Evolutionary conservation across 371 early-diverging fungal genomes (phyloP).

Genomic region (Nosema muscidifuracis): DNA sequence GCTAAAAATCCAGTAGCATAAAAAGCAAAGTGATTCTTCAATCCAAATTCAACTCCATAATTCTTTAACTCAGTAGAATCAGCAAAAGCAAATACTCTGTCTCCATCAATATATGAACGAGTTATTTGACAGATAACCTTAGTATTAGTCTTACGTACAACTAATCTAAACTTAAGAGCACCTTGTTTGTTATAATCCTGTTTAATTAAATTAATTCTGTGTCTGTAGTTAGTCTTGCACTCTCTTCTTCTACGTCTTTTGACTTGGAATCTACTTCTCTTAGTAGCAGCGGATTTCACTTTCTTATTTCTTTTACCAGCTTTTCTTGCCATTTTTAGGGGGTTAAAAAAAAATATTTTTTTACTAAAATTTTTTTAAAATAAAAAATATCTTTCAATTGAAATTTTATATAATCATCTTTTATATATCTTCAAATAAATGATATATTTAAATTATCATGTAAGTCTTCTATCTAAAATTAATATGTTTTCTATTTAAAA

Average conservation of each 20-base stretch:
- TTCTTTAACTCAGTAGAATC: constrained; percentile 93
- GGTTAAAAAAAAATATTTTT: constrained; percentile 12
- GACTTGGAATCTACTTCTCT: constrained; percentile 64
- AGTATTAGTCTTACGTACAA: constrained; percentile 97
- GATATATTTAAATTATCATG: too few relatives aligned
- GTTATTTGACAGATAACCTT: constrained; percentile 94
- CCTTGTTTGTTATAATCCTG: constrained; percentile 99
- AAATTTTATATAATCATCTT: too few relatives aligned
- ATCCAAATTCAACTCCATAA: constrained; percentile 95
- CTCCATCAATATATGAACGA: constrained; percentile 95
- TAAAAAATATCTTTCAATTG: too few relatives aligned
- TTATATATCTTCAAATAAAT: too few relatives aligned
- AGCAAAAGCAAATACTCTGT: constrained; percentile 88
- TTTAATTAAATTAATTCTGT: constrained; percentile 89
- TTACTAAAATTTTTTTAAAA: too few relatives aligned
- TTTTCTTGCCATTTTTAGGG: constrained; percentile 4
- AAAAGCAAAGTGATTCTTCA: constrained; percentile 99
- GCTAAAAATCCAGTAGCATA: constrained; percentile 95
- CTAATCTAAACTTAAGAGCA: constrained; percentile 97
- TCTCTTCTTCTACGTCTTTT: constrained; percentile 67
- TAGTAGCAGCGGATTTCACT: constrained; percentile 7
- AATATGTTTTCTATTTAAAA: too few relatives aligned
- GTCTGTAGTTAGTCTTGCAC: constrained; percentile 99
- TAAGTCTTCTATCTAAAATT: too few relatives aligned
- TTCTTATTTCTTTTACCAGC: constrained; percentile 64